These are phyloP conservation scores for Firmiana major DNA, from an alignment of 345 rosid species.

Conservation along the genomic window DNA sequence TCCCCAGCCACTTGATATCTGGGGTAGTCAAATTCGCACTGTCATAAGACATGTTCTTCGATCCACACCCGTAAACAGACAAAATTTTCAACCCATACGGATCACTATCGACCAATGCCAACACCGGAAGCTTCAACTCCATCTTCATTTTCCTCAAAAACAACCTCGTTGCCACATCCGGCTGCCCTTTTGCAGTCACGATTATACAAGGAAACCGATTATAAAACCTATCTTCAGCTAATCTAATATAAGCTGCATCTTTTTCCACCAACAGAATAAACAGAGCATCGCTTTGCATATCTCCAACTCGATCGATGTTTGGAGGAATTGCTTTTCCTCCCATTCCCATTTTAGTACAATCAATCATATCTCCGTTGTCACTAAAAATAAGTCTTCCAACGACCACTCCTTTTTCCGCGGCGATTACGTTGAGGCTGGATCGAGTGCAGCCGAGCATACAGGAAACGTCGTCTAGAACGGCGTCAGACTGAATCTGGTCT, in stretches of 20 bases:
- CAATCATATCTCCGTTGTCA: slow-evolving; percentile 98
- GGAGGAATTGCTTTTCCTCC: slow-evolving; percentile 99
- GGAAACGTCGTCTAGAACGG: slow-evolving; percentile 85
- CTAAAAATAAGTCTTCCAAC: slow-evolving; percentile 90
- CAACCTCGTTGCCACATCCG: slow-evolving; percentile 92
- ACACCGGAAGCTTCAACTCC: slow-evolving; percentile 89
- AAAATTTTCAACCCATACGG: slow-evolving; percentile 91
- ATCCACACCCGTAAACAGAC: slow-evolving; percentile 94
- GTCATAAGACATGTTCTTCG: slow-evolving; percentile 97
- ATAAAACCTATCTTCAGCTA: slow-evolving; percentile 94
- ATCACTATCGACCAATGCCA: slow-evolving; percentile 95
- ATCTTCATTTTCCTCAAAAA: slow-evolving; percentile 90
- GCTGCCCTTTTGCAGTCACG: slow-evolving; percentile 94
- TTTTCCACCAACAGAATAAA: slow-evolving; percentile 87
- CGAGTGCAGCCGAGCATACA: slow-evolving; percentile 94
- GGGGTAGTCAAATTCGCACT: slow-evolving; percentile 94
- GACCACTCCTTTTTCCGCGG: slow-evolving; percentile 91
- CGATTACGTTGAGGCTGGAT: slow-evolving; percentile 89
- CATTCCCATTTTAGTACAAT: slow-evolving; percentile 97
- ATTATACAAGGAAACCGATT: slow-evolving; percentile 94
- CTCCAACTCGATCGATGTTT: slow-evolving; percentile 88
- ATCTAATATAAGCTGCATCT: slow-evolving; percentile 89
- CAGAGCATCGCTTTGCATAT: slow-evolving; percentile 87
- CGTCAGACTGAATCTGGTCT: slow-evolving; percentile 93
- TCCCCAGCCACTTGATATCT: slow-evolving; percentile 93